A percentile compares a stretch with the other conserved stretches of the same genome.
These are phyloP conservation scores for Verticillium zaregamsianum DNA, from an alignment of 2,329 filamentous ascomycete genomes.

Conservation along the genomic window DNA sequence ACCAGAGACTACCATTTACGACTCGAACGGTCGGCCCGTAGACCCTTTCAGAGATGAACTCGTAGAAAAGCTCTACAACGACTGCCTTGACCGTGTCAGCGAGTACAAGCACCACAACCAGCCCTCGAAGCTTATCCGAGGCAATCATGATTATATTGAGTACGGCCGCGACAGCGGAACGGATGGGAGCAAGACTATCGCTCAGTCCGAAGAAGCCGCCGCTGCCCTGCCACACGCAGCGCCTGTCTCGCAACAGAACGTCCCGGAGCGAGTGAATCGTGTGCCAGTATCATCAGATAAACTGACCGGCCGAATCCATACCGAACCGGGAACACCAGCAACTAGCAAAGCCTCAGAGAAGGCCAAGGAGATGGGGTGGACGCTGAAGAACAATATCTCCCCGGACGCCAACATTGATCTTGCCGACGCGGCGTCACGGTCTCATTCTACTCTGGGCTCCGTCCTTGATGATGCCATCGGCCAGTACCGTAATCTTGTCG, in stretches of 20 bases:
- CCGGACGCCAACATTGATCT: slow-evolving; percentile 68
- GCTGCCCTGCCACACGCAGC: slow-evolving; percentile 54
- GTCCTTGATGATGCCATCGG: slow-evolving; percentile 87
- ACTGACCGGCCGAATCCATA: slow-evolving; percentile 68
- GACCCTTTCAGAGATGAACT: slow-evolving; percentile 73
- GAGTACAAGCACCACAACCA: slow-evolving; percentile 79
- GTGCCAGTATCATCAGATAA: slow-evolving; percentile 63
- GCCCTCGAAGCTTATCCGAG: slow-evolving; percentile 69
- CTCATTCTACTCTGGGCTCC: slow-evolving; percentile 75
- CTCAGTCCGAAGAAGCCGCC: slow-evolving; percentile 66
- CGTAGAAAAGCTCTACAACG: slow-evolving; percentile 90
- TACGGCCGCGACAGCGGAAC: slow-evolving; percentile 73
- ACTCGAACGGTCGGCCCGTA: slow-evolving; percentile 73
- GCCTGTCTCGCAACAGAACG: slow-evolving; percentile 49
- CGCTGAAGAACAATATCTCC: slow-evolving; percentile 59
- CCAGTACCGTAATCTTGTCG: slow-evolving; percentile 80
- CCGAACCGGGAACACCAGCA: slow-evolving; percentile 64
- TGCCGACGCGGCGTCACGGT: slow-evolving; percentile 56
- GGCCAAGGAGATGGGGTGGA: slow-evolving; percentile 79
- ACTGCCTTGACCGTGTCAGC: slow-evolving; percentile 87
- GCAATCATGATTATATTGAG: slow-evolving; percentile 77
- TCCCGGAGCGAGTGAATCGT: slow-evolving; percentile 49
- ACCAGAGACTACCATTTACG: slow-evolving; percentile 83
- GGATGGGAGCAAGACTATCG: slow-evolving; percentile 68
- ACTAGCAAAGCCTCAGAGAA: slow-evolving; percentile 72